Base-by-base conservation (phyloP, 495 filamentous ascomycete species). In the Sporormia fimetaria region DNA sequence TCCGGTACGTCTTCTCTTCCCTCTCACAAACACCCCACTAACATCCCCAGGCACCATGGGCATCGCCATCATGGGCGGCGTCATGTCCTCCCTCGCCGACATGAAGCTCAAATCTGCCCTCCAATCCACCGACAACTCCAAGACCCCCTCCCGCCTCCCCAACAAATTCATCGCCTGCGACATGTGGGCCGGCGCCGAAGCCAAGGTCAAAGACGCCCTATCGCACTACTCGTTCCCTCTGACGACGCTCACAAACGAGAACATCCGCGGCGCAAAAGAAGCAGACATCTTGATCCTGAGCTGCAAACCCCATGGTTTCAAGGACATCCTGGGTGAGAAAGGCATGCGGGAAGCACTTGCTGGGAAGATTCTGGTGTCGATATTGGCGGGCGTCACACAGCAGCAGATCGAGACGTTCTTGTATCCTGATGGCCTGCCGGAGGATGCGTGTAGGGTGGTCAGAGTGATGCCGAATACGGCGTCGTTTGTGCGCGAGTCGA, bases 381-480 rank as follows among this genome's bases (percentile, higher is more conserved):
- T 94, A 40, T 71, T 84, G 28, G 87, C 84, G 1, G 87, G 87
- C n/a, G 76, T 88, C 4, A 71, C 76, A 0, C 72, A 74, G 0
- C 33, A 67, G 10, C 71, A 85, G 46, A 71, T 94, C 21, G 66
- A 73, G 41, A 54, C 57, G 3, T 67, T 69, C n/a, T 59, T 93
- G 1, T 71, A 75, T 38, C 63, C 63, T 0, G 60, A 58, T 5
- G 55, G 59, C 22, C 38, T 41, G 12, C 47, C 44, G 2, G 47
- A 56, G 23, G 46, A 47, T 18, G 41, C 49, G 7, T 85, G 71
- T 61, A 46, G 58, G 2, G 47, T 87, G 26, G 75, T 90, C 6
- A 63, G 85, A 14, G 82, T 75, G 2, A 82, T 90, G 71, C 82
- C 84, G 22, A 92, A 88, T 61, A 87, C 84, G 0, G 72, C 72